These are phyloP conservation scores for Trichomonas vaginalis DNA, from an alignment of 208 protist species.

Conservation along the genomic window DNA sequence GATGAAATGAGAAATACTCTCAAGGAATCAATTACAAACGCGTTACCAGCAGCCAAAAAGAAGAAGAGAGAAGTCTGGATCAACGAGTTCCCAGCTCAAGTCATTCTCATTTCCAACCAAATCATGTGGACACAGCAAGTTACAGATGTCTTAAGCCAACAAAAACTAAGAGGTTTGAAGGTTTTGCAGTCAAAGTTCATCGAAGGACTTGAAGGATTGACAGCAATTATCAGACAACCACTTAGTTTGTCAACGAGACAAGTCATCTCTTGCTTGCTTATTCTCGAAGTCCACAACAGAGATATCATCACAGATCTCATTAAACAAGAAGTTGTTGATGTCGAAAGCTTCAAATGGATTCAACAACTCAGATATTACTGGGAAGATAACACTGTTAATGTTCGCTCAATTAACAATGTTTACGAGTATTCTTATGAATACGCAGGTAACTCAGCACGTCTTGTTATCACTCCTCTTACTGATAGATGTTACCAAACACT, in stretches of 20 bases:
- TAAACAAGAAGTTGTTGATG: slow-evolving; percentile 58
- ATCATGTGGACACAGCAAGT: slow-evolving; percentile 71
- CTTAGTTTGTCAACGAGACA: background rate
- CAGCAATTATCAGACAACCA: background rate
- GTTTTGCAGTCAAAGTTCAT: slow-evolving; percentile 36
- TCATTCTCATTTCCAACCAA: slow-evolving; percentile 68
- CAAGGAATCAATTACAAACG: background rate
- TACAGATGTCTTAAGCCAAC: slow-evolving; percentile 54
- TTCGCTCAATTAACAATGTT: slow-evolving; percentile 33
- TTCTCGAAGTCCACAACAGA: slow-evolving; percentile 56
- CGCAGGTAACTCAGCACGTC: slow-evolving; percentile 37
- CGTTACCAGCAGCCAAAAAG: slow-evolving; percentile 26
- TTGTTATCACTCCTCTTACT: slow-evolving; percentile 47
- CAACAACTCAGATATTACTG: slow-evolving; percentile 85
- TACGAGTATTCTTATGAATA: slow-evolving; percentile 45
- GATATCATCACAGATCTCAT: slow-evolving; percentile 50
- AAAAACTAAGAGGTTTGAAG: slow-evolving; percentile 3
- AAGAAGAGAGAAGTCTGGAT: slow-evolving; percentile 62
- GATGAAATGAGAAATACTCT: slow-evolving; percentile 22
- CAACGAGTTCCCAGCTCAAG: slow-evolving; percentile 67
- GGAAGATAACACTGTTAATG: slow-evolving; percentile 38
- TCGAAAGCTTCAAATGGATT: slow-evolving; percentile 77
- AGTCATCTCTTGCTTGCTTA: slow-evolving; percentile 24
- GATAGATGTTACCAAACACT: slow-evolving; percentile 57
- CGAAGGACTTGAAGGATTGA: background rate